These are phyloP conservation scores for Chenopodium suecicum DNA, from an alignment of 148 eudicot species.

Conservation along the genomic window DNA sequence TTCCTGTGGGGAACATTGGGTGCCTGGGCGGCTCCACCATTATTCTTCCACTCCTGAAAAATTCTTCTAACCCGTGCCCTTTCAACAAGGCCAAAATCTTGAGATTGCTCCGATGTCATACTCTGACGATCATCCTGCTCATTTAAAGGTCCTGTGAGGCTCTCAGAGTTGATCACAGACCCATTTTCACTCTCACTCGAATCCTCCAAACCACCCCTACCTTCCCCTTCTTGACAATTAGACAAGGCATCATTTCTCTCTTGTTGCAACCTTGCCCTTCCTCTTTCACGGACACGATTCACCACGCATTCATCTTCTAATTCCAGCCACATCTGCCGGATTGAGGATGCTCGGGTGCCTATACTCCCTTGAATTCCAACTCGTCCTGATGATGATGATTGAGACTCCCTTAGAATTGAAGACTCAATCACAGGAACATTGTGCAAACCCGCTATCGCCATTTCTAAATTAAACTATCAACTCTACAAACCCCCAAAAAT, in stretches of 20 bases:
- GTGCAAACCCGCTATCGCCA: conserved; percentile 80
- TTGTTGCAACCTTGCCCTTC: conserved; percentile 29
- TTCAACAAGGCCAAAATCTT: conserved; percentile 59
- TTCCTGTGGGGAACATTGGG: conserved; percentile 35
- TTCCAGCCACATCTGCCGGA: conserved; percentile 82
- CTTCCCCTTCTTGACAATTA: conserved; percentile 33
- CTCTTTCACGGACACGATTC: conserved; percentile 34
- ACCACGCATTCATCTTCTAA: conserved; percentile 68
- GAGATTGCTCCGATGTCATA: conserved; percentile 57
- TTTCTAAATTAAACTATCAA: conserved; percentile 32
- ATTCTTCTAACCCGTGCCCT: conserved; percentile 66
- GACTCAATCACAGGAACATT: conserved; percentile 55
- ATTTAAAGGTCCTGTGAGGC: conserved; percentile 25
- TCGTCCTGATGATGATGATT: conserved; percentile 43
- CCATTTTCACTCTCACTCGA: conserved; percentile 44
- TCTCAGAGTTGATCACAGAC: conserved; percentile 28
- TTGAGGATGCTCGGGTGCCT: conserved; percentile 57
- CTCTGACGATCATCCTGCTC: conserved; percentile 56
- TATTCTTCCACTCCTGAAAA: conserved; percentile 67
- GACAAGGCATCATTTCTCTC: conserved; percentile 33
- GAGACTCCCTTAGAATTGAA: conserved; percentile 50
- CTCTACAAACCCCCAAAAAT: conserved; percentile 7
- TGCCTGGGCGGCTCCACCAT: conserved; percentile 38
- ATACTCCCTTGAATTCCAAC: conserved; percentile 41
- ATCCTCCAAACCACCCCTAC: conserved; percentile 38